phyloP scores from a whole-genome alignment of 2,329 filamentous ascomycete genomes.

The Fusarium foetens region DNA sequence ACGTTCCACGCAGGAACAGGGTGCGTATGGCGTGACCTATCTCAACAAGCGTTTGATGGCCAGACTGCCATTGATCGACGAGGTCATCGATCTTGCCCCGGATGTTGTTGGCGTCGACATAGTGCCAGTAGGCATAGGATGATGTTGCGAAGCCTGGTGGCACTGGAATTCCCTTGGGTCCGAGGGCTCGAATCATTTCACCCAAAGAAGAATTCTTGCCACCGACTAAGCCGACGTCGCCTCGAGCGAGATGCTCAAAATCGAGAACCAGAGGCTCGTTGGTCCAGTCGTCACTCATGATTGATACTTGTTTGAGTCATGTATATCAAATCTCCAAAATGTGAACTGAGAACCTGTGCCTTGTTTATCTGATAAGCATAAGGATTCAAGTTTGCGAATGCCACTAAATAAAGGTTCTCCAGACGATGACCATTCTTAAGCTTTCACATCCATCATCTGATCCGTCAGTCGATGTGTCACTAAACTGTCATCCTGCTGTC shows the following conservation, averaged over 20 bases:
- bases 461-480: not conserved
- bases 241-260: constrained; percentile 9
- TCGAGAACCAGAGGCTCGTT: constrained; percentile 8
- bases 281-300: not conserved
- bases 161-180: constrained; percentile 45
- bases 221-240: constrained; percentile 44
- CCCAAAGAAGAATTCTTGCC: constrained; percentile 53
- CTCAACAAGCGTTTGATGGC: constrained; percentile 44
- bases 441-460: not conserved
- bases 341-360: not conserved
- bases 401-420: too few species aligned
- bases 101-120: constrained; percentile 48
- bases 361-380: not conserved
- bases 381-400: not conserved
- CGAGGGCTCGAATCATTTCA: constrained; percentile 50
- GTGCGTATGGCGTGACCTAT: constrained; percentile 45
- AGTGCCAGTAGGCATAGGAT: constrained; percentile 49
- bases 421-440: not conserved
- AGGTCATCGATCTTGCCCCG: constrained; percentile 44
- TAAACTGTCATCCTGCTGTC: not conserved
- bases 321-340: not conserved
- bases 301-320: not conserved
- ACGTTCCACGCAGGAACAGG: constrained; percentile 47
- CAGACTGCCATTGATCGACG: constrained; percentile 46
- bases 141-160: constrained; percentile 51